phyloP scores from a whole-genome alignment of 176 grass and related monocot genomes.

The Chloris gayana region DNA sequence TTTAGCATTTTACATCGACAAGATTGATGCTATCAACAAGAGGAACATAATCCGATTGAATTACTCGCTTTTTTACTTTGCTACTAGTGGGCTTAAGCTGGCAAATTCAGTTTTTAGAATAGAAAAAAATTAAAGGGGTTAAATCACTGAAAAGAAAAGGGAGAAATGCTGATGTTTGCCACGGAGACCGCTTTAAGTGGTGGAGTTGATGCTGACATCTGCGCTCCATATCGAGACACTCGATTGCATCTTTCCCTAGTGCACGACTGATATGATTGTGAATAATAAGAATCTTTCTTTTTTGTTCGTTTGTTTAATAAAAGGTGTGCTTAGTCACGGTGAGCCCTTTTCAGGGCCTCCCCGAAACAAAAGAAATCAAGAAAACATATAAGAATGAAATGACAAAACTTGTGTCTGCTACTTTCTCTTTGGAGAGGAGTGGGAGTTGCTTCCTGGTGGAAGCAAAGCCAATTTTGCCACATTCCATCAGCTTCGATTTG shows the following conservation, averaged over 20 bases:
- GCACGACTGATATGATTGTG: slow-evolving; percentile 38
- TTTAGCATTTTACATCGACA: slow-evolving; percentile 15
- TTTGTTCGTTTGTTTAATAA: slow-evolving; percentile 24
- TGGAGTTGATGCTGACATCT: slow-evolving; percentile 52
- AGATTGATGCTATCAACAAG: slow-evolving; percentile 5
- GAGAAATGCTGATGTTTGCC: slow-evolving; percentile 48
- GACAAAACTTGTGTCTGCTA: slow-evolving; percentile 16
- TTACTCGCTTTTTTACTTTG: neutral
- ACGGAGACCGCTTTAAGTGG: slow-evolving; percentile 43
- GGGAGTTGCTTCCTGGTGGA: slow-evolving; percentile 30
- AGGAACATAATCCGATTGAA: neutral
- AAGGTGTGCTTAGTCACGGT: slow-evolving; percentile 28
- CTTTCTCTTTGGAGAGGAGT: neutral
- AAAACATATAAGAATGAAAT: neutral
- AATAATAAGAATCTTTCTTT: neutral
- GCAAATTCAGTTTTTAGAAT: slow-evolving; percentile 3
- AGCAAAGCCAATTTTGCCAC: neutral
- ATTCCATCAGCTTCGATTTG: neutral
- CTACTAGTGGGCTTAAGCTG: slow-evolving; percentile 7
- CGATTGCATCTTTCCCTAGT: slow-evolving; percentile 40
- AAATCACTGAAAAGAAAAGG: slow-evolving; percentile 19
- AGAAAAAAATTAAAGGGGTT: neutral
- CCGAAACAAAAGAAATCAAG: neutral
- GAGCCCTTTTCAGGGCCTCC: neutral
- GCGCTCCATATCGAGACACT: slow-evolving; percentile 42